These are phyloP conservation scores for Monilinia vaccinii-corymbosi DNA, from an alignment of 2,329 filamentous ascomycete genomes.

Conservation along the genomic window DNA sequence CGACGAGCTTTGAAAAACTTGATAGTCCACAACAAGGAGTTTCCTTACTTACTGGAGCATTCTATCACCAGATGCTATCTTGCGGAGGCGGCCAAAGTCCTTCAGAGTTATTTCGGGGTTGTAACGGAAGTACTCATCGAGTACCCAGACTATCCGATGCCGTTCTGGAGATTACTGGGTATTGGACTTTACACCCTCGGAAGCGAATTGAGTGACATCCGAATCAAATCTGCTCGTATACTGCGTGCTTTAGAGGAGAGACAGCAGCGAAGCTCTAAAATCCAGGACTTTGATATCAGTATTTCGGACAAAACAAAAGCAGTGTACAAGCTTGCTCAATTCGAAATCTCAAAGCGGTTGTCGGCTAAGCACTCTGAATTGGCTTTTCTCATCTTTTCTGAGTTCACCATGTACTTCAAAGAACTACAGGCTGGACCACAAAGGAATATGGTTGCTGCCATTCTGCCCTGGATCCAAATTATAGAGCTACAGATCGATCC, in stretches of 20 bases:
- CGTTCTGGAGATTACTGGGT: constrained; percentile 85
- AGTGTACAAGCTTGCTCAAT: constrained; percentile 95
- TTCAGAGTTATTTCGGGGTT: constrained; percentile 93
- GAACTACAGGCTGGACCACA: constrained; percentile 74
- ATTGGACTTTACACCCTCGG: constrained; percentile 88
- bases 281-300: constrained; percentile 96
- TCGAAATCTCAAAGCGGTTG: constrained; percentile 86
- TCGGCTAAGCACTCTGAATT: constrained; percentile 82
- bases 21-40: constrained; percentile 82
- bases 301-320: constrained; percentile 98
- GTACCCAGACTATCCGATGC: constrained; percentile 69
- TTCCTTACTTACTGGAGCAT: constrained; percentile 75
- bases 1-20: constrained; percentile 81
- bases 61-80: constrained; percentile 89
- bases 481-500: constrained; percentile 89
- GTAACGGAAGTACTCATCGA: constrained; percentile 81
- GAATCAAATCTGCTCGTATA: constrained; percentile 77
- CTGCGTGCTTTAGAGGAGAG: constrained; percentile 75
- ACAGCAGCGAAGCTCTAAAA: constrained; percentile 76
- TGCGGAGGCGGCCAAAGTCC: constrained; percentile 68
- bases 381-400: constrained; percentile 90
- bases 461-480: constrained; percentile 91
- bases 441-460: constrained; percentile 86
- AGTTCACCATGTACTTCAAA: constrained; percentile 91
- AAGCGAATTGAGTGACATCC: constrained; percentile 79